A percentile compares a stretch with the other conserved stretches of the same genome.
These are phyloP conservation scores for Peronospora destructor DNA, from an alignment of 352 stramenopile species.

Conservation along the genomic window DNA sequence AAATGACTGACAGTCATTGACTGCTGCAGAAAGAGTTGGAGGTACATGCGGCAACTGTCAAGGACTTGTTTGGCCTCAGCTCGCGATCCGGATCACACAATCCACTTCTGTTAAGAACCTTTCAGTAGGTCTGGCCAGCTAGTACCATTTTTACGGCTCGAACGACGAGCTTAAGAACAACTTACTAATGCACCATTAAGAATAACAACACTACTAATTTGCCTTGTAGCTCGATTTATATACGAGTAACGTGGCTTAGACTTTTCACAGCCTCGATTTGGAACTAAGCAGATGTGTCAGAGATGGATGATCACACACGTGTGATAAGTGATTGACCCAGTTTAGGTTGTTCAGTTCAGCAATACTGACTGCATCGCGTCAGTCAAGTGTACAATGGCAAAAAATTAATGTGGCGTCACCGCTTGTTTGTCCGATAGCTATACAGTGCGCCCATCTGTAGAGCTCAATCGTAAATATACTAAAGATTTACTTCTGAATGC, in stretches of 20 bases:
- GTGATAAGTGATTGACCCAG: too few species aligned
- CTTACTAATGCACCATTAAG: neutral
- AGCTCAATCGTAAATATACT: too few species aligned
- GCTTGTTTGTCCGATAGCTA: too few species aligned
- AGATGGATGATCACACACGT: too few species aligned
- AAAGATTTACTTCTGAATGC: too few species aligned
- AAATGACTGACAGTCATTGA: conserved; percentile 6
- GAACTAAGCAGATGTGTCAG: neutral
- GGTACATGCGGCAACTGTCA: neutral
- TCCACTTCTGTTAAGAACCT: neutral
- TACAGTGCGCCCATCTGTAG: too few species aligned
- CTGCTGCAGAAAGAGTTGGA: neutral
- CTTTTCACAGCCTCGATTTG: neutral
- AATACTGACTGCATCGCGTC: too few species aligned
- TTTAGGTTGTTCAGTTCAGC: too few species aligned
- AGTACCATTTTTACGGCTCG: conserved; percentile 2
- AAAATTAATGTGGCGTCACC: too few species aligned
- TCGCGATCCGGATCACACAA: too few species aligned
- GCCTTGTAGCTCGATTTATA: neutral
- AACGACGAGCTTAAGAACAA: neutral
- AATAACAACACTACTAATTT: neutral
- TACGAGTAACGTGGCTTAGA: neutral
- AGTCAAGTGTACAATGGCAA: too few species aligned
- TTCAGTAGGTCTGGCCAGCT: neutral
- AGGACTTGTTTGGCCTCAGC: neutral